These are phyloP conservation scores for Mortierella polycephala DNA, from an alignment of 371 early-diverging fungal species.

Conservation along the genomic window DNA sequence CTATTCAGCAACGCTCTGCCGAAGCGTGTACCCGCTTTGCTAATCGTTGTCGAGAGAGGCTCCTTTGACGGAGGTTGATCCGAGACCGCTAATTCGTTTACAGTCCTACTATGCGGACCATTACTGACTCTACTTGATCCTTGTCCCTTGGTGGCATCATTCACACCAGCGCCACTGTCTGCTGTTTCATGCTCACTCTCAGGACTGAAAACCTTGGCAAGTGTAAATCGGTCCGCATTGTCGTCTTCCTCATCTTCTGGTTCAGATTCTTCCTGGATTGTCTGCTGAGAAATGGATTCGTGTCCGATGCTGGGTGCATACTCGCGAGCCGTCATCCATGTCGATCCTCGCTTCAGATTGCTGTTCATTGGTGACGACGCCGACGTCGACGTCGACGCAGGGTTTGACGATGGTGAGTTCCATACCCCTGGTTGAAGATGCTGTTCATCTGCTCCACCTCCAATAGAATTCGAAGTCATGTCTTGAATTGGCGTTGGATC, in stretches of 20 bases:
- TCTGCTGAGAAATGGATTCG: conserved; percentile 13
- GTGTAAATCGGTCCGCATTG: background rate
- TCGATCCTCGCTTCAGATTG: conserved; percentile 21
- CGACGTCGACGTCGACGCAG: background rate
- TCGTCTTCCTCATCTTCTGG: conserved; percentile 17
- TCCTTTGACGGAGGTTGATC: conserved; percentile 7
- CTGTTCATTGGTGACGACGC: conserved; percentile 5
- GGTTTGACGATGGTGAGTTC: conserved; percentile 17
- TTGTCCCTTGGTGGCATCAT: background rate
- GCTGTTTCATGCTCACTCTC: conserved; percentile 2
- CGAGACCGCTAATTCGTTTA: background rate
- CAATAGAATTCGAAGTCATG: background rate
- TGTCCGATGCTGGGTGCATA: conserved; percentile 25
- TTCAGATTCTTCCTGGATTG: conserved; percentile 28
- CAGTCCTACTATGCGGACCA: background rate
- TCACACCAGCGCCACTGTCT: background rate
- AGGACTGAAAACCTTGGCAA: background rate
- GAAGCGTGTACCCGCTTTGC: conserved; percentile 35
- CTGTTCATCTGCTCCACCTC: background rate
- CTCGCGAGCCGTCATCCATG: conserved; percentile 44
- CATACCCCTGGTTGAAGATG: conserved; percentile 22
- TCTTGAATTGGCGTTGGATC: conserved; percentile 28
- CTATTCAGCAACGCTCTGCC: conserved; percentile 26
- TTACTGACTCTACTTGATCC: background rate
- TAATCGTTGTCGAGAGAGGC: conserved; percentile 12